Evolutionary conservation across 495 filamentous ascomycete species (phyloP).

Genomic region (Penicillium arizonense): DNA sequence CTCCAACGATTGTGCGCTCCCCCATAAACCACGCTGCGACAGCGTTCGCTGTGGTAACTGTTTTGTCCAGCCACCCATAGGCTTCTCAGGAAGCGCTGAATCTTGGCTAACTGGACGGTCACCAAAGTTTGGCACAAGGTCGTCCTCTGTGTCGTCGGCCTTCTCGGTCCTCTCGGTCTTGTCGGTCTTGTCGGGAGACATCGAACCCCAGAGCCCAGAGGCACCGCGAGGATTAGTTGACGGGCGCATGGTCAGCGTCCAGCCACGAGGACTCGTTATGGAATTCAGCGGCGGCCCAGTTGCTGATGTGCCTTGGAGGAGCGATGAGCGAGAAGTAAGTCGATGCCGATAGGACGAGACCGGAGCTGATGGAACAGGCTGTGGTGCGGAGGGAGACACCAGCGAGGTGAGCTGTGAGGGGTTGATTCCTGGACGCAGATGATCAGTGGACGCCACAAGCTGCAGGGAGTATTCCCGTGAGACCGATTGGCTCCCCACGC

Average conservation of each 20-base stretch:
- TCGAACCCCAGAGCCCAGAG: constrained; percentile 38
- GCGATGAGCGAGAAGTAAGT: constrained; percentile 22
- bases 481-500: constrained; percentile 32
- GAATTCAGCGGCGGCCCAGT: constrained; percentile 22
- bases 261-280: constrained; percentile 21
- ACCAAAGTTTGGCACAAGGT: constrained; percentile 39
- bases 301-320: constrained; percentile 24
- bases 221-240: constrained; percentile 19
- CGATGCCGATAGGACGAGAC: constrained; percentile 34
- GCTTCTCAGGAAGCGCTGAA: constrained; percentile 10
- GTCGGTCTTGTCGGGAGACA: constrained; percentile 1
- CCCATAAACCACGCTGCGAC: constrained; percentile 46
- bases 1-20: constrained; percentile 33
- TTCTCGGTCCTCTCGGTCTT: constrained; percentile 11
- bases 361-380: constrained; percentile 17
- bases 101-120: constrained; percentile 18
- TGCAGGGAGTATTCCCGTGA: constrained; percentile 72
- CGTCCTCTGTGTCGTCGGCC: constrained; percentile 24
- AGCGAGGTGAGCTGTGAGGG: constrained; percentile 29
- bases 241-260: constrained; percentile 23
- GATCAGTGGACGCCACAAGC: constrained; percentile 75
- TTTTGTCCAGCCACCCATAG: constrained; percentile 18
- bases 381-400: constrained; percentile 25
- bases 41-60: constrained; percentile 33
- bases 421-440: constrained; percentile 61